Evolutionary conservation across 805 yeast genomes (phyloP).

Genomic region (Kazachstania martiniae): DNA sequence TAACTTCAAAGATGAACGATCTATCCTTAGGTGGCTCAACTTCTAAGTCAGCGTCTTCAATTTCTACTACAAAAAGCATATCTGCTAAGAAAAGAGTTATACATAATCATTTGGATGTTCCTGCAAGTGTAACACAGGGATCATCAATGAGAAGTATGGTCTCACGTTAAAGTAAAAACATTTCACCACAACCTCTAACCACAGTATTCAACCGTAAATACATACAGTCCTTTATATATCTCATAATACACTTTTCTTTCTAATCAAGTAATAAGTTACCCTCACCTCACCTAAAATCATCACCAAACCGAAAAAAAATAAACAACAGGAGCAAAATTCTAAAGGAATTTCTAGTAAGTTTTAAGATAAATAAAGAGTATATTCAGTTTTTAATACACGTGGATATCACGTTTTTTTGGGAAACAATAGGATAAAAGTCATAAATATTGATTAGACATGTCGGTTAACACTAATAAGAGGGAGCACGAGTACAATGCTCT

Average conservation of each 20-base stretch:
- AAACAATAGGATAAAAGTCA: neutral
- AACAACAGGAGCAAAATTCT: no score
- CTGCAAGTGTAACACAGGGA: constrained; percentile 8
- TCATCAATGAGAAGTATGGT: constrained; percentile 11
- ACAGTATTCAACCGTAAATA: no score
- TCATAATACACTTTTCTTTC: no score
- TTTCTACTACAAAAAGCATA: neutral
- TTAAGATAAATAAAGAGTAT: no score
- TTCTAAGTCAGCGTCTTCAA: neutral
- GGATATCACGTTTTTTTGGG: constrained; percentile 22
- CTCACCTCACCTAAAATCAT: no score
- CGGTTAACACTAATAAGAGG: neutral
- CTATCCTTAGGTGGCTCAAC: constrained; percentile 2
- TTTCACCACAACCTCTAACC: no score
- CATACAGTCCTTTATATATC: no score
- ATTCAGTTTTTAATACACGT: no score
- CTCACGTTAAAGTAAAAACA: constrained; percentile 7
- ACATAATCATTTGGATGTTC: constrained; percentile 15
- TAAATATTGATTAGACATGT: no score
- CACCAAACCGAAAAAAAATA: no score
- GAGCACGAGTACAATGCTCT: neutral
- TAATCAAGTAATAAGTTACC: no score
- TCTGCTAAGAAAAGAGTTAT: constrained; percentile 7
- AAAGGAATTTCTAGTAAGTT: no score
- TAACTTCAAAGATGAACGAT: constrained; percentile 1